Evolutionary conservation across 2,329 filamentous ascomycete species (phyloP).

Genomic region (Hypoxylon sp.): DNA sequence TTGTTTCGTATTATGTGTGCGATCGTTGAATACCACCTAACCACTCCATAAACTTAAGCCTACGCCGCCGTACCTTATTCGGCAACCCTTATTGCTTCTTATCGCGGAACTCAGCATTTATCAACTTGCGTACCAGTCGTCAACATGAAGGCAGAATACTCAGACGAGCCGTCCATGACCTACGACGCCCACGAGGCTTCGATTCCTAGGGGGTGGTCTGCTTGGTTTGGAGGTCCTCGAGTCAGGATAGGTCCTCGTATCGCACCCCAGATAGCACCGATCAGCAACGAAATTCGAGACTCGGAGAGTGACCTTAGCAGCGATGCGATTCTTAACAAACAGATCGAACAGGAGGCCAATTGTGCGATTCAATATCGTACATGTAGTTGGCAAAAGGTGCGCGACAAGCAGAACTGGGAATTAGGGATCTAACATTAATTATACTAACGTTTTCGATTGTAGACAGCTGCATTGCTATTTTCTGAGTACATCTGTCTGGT

Average conservation of each 20-base stretch:
- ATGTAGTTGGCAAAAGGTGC: slow-evolving; percentile 91
- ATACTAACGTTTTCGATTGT: slow-evolving; percentile 37
- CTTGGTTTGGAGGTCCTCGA: slow-evolving; percentile 58
- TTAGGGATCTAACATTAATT: slow-evolving; percentile 20
- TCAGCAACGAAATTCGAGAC: slow-evolving; percentile 43
- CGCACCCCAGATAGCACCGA: slow-evolving; percentile 57
- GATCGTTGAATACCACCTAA: slow-evolving; percentile 15
- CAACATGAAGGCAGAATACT: slow-evolving; percentile 48
- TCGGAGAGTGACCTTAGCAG: slow-evolving; percentile 64
- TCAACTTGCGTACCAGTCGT: neutral
- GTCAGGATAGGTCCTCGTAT: slow-evolving; percentile 68
- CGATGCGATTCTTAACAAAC: slow-evolving; percentile 69
- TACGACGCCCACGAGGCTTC: slow-evolving; percentile 65
- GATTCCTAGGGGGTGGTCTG: slow-evolving; percentile 52
- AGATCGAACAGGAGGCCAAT: slow-evolving; percentile 82
- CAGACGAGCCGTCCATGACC: slow-evolving; percentile 40
- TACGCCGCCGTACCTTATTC: slow-evolving; percentile 24
- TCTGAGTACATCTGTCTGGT: slow-evolving; percentile 93
- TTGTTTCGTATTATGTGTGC: slow-evolving; percentile 24
- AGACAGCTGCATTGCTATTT: slow-evolving; percentile 90
- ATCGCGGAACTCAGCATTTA: neutral
- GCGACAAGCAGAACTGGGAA: slow-evolving; percentile 25
- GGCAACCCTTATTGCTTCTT: slow-evolving; percentile 7
- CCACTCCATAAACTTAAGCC: slow-evolving; percentile 25
- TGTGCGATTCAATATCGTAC: slow-evolving; percentile 92